Percentiles rank a stretch among this genome's conserved stretches.
Conservation (phyloP, 2,329 filamentous ascomycete species). For the Chrysosporium keratinophilum region DNA sequence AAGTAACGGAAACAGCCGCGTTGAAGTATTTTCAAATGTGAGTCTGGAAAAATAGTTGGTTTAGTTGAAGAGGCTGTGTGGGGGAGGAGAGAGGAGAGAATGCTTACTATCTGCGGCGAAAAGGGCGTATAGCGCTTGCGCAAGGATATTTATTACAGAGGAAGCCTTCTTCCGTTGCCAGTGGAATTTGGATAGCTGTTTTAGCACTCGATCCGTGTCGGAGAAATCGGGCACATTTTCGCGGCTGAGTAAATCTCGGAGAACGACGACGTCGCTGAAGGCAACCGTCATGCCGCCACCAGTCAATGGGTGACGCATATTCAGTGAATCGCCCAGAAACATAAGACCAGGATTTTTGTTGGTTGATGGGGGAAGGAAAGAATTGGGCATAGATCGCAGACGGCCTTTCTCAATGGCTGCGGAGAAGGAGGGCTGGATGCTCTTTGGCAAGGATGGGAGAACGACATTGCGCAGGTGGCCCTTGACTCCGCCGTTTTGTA, state of each 20-base stretch:
- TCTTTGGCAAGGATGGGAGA: conserved; percentile 62
- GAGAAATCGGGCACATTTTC: conserved; percentile 56
- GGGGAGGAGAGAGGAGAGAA: neutral
- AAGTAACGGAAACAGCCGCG: conserved; percentile 92
- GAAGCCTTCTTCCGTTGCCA: conserved; percentile 75
- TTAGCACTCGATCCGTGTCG: conserved; percentile 54
- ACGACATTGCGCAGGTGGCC: conserved; percentile 71
- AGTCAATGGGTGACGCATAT: conserved; percentile 98
- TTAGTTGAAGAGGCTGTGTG: neutral
- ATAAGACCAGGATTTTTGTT: conserved; percentile 63
- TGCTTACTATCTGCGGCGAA: conserved; percentile 66
- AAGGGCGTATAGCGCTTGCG: conserved; percentile 80
- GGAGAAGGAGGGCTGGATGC: conserved; percentile 61
- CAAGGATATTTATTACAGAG: conserved; percentile 93
- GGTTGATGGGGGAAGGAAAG: conserved; percentile 72
- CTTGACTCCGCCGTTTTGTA: conserved; percentile 70
- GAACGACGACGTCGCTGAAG: conserved; percentile 77
- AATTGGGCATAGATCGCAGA: conserved; percentile 90
- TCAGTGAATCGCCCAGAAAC: conserved; percentile 86
- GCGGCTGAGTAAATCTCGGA: conserved; percentile 64
- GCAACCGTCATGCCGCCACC: conserved; percentile 98
- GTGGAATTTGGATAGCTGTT: conserved; percentile 67
- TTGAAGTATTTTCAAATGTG: conserved; percentile 68
- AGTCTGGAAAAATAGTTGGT: conserved; percentile 35
- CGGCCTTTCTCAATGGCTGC: conserved; percentile 67